Evolutionary conservation across 257 asterid species (phyloP).

Genomic region (Scutellaria barbata): DNA sequence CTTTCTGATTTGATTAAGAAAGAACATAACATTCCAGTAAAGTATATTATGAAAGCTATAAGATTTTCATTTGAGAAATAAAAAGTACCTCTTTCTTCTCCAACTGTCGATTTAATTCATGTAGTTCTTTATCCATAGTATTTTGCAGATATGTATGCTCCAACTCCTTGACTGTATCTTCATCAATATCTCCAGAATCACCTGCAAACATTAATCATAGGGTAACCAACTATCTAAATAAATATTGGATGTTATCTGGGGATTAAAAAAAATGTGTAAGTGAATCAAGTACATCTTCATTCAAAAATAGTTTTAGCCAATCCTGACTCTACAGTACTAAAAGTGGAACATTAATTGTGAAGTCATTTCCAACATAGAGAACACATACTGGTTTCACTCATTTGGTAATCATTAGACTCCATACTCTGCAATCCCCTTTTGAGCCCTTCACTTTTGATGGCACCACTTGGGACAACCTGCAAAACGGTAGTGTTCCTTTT

Average conservation of each 20-base stretch:
- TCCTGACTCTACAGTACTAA: no score
- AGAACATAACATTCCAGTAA: neutral
- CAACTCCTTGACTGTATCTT: slow-evolving; percentile 89
- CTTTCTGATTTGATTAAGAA: neutral
- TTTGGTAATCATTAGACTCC: slow-evolving; percentile 91
- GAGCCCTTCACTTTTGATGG: slow-evolving; percentile 75
- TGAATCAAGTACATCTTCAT: slow-evolving; percentile 15
- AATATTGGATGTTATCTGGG: slow-evolving; percentile 1
- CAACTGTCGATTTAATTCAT: slow-evolving; percentile 77
- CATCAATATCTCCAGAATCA: slow-evolving; percentile 84
- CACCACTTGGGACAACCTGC: slow-evolving; percentile 60
- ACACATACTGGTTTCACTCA: slow-evolving; percentile 84
- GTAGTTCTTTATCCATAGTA: slow-evolving; percentile 89
- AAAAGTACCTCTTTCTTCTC: slow-evolving; percentile 87
- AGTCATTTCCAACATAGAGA: slow-evolving; percentile 31
- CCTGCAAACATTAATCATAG: slow-evolving; percentile 52
- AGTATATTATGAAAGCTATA: no score
- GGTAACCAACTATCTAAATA: slow-evolving; percentile 17
- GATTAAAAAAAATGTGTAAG: neutral
- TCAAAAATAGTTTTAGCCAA: neutral
- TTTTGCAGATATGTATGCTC: slow-evolving; percentile 95
- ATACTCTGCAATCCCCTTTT: slow-evolving; percentile 91
- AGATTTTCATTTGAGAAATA: slow-evolving; percentile 19
- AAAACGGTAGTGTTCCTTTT: slow-evolving; percentile 29
- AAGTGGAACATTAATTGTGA: slow-evolving; percentile 15